A percentile compares a stretch with the other conserved stretches of the same genome.
Conservation (phyloP, 2,329 filamentous ascomycete genomes). For the Stagonosporopsis rhizophila region DNA sequence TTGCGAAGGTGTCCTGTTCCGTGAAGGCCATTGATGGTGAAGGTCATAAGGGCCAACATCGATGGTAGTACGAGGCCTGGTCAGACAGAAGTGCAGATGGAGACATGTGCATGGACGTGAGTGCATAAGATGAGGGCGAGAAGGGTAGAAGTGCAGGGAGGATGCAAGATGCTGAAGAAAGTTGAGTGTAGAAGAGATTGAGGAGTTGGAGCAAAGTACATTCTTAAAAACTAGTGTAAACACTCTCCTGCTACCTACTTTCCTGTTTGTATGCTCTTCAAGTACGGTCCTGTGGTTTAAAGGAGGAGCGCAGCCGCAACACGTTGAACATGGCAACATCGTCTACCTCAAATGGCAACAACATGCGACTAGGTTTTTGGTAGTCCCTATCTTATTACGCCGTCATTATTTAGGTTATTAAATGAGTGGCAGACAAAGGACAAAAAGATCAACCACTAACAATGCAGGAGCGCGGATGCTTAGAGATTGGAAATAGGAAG, state of each 20-base stretch:
- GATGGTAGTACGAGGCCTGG: not conserved
- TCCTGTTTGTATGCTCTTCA: not conserved
- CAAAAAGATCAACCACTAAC: not conserved
- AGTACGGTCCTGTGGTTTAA: not conserved
- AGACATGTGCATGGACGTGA: not conserved
- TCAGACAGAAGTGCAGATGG: not conserved
- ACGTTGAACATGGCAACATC: not conserved
- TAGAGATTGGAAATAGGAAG: not conserved
- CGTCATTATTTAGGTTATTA: not conserved
- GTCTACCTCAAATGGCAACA: not conserved
- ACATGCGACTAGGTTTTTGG: not conserved
- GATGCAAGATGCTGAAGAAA: not conserved
- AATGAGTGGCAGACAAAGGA: not conserved
- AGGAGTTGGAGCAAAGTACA: not conserved
- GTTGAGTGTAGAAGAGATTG: not conserved
- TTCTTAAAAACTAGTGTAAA: not conserved
- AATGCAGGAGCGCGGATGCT: not conserved
- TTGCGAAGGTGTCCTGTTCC: not conserved
- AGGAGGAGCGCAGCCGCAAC: not conserved
- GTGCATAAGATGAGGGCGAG: not conserved
- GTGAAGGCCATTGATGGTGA: not conserved
- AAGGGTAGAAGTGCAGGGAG: not conserved
- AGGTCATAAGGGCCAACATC: not conserved
- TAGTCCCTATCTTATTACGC: not conserved
- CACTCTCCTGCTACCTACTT: not conserved